Base-by-base conservation (phyloP, 2,329 filamentous ascomycete genomes). In the Zelopaecilomyces penicillatus region DNA sequence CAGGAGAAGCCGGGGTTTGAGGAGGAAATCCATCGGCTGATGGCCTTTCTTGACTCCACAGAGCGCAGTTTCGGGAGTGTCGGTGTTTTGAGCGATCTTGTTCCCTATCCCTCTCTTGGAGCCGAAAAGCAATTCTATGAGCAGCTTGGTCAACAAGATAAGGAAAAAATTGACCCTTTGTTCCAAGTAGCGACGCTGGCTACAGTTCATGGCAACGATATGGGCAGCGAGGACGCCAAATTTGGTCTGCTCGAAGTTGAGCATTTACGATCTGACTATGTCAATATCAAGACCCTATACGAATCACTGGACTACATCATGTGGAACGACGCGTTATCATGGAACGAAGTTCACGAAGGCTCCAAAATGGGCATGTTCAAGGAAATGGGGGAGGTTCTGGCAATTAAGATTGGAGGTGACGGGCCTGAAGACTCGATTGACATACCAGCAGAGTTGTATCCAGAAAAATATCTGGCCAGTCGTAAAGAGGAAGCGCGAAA, bases 11-110 rank as follows among this genome's bases (percentile, higher is more conserved):
- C 68, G 9, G 59, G 67, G 12, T 66, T 77, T 46, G 60, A 65
- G 42, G 68, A 78, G 27, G 80, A 83, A 56, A 51, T 82, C 2
- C 79, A 82, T 51, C 75, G 80, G 10, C 58, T 83, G 5, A 72
- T 83, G 65, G 79, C 78, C 7, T 82, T 83, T 49, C 66, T 83
- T 3, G 79, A 83, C 45, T 65, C 61, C 7, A 80, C 78, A 0
- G 74, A 82, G 28, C 70, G 80, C 37, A 74, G 71, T 37, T 82
- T 81, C 50, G 80, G 75, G 10, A 75, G 73, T 0, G 70, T 70
- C 26, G 74, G 77, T 44, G 62, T 65, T 5, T 58, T 82, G 5
- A 57, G 64, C 4, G 61, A 68, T 9, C 50, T 65, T 30, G 59
- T 63, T 9, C 59, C 67, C 26, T 59, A 54, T 27, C 49, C 58